phyloP scores from a whole-genome alignment of 441 rosid species.

The Bocquillonia castaneifolia region DNA sequence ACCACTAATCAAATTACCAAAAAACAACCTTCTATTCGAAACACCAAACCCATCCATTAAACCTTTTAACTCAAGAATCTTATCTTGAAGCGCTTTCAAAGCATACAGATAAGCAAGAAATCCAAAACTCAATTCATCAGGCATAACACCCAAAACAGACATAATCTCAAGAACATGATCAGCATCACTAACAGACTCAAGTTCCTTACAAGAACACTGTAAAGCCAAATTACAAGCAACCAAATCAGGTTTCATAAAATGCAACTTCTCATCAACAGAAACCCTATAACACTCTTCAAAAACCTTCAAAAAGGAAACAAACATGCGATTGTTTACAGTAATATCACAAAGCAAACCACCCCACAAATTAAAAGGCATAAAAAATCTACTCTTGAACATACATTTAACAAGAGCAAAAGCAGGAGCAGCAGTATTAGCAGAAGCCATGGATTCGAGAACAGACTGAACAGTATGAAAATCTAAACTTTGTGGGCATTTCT shows the following conservation, averaged over 20 bases:
- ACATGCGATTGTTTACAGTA: constrained; percentile 39
- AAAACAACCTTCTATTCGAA: constrained; percentile 36
- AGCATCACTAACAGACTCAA: constrained; percentile 63
- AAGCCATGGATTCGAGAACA: constrained; percentile 57
- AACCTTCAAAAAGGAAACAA: constrained; percentile 51
- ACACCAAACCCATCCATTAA: constrained; percentile 58
- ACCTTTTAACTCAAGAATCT: constrained; percentile 56
- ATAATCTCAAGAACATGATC: constrained; percentile 60
- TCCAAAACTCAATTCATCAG: constrained; percentile 67
- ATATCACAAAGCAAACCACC: constrained; percentile 56
- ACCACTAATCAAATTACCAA: constrained; percentile 58
- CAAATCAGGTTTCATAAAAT: constrained; percentile 70
- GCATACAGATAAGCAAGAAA: constrained; percentile 69
- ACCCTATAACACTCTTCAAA: constrained; percentile 68
- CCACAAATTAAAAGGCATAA: constrained; percentile 77
- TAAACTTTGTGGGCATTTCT: constrained; percentile 53
- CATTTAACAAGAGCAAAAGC: constrained; percentile 73
- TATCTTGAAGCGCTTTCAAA: constrained; percentile 52
- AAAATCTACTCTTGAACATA: constrained; percentile 75
- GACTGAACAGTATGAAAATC: constrained; percentile 47
- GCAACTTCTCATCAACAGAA: constrained; percentile 69
- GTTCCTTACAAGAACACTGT: constrained; percentile 55
- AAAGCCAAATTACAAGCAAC: constrained; percentile 69
- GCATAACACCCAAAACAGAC: constrained; percentile 68
- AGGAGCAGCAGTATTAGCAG: constrained; percentile 58